Evolutionary conservation across 805 yeast genomes (phyloP), one percentile per base, ranked within the genome.

Genomic region (Metschnikowia cubensis): DNA sequence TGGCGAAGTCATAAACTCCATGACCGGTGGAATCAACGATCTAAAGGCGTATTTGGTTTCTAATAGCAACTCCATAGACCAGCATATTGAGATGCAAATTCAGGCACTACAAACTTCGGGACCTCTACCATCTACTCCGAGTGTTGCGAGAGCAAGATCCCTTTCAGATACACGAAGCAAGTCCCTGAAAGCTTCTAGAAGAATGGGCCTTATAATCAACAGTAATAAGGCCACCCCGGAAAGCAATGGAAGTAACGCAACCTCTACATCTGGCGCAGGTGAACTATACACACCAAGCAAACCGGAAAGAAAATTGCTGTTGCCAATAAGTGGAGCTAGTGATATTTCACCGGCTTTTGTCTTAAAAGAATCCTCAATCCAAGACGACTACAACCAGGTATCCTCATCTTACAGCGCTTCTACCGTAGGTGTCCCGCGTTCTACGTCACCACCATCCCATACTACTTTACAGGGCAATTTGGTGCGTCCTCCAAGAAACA

Each of bases 171-270:
- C 80, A 1, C 78, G 76, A 50, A 69, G 70, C 32, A 61, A 62
- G 42, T 71, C 83, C 6, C 76, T 86, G n/a, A 75, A 82, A 49
- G 87, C 89, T 4, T 81, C 88, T 0, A 81, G 85, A 60, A 71
- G 92, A 54, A 85, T 84, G 90, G 92, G 91, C 0, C 77, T 86
- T 48, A 81, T 86, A 35, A 78, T 81, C 47, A 80, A 79, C 48
- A 75, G 71, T 64, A 51, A 51, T 14, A 54, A 53, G 43, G 51
- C 37, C 11, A 51, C 57, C 6, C 58, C 60, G 2, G 59, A 55
- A 32, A 48, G 43, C 37, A 42, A 42, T 22, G 45, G 29, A 5
- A 33, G 31, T 18, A 42, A 32, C 10, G n/a, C 32, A 42, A 21
- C 33, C 5, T n/a, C 45, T 14, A 32, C 7, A 14, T 33, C 45